A percentile compares a stretch with the other conserved stretches of the same genome.
phyloP scores from a whole-genome alignment of 805 yeast genomes.

The Wickerhamiella cacticola region DNA sequence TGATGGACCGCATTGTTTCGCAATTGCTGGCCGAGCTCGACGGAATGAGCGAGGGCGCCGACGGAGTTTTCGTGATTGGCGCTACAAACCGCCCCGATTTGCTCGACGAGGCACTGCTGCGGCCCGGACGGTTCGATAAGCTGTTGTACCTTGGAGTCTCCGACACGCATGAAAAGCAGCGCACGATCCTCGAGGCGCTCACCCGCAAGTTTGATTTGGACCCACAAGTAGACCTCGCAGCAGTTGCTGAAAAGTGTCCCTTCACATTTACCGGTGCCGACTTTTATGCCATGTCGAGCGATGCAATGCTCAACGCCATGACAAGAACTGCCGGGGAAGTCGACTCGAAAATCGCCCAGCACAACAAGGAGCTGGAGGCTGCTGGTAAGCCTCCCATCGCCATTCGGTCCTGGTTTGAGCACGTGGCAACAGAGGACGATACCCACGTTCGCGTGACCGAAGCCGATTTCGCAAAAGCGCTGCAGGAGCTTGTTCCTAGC shows the following conservation, averaged over 20 bases:
- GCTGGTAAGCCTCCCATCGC: slow-evolving; percentile 34
- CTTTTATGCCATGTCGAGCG: slow-evolving; percentile 90
- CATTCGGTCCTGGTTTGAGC: slow-evolving; percentile 84
- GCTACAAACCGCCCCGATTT: slow-evolving; percentile 96
- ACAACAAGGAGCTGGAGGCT: slow-evolving; percentile 35
- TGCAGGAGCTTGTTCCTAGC: slow-evolving; percentile 59
- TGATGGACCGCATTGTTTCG: slow-evolving; percentile 96
- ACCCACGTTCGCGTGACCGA: slow-evolving; percentile 52
- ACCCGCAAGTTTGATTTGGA: slow-evolving; percentile 60
- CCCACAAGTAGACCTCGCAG: slow-evolving; percentile 44
- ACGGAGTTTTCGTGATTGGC: slow-evolving; percentile 96
- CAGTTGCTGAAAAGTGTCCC: slow-evolving; percentile 60
- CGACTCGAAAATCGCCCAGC: slow-evolving; percentile 48
- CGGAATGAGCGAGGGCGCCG: slow-evolving; percentile 76
- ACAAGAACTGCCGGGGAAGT: slow-evolving; percentile 70
- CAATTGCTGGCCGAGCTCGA: slow-evolving; percentile 90
- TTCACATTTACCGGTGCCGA: slow-evolving; percentile 97
- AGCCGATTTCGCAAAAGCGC: slow-evolving; percentile 71
- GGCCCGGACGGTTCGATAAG: slow-evolving; percentile 94
- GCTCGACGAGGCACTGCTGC: slow-evolving; percentile 79
- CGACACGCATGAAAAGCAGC: slow-evolving; percentile 81
- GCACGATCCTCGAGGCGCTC: slow-evolving; percentile 72
- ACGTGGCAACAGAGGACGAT: slow-evolving; percentile 56
- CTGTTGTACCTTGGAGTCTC: slow-evolving; percentile 87
- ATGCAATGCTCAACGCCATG: slow-evolving; percentile 95